phyloP scores from a whole-genome alignment of 345 rosid species.

The Salix suchowensis region DNA sequence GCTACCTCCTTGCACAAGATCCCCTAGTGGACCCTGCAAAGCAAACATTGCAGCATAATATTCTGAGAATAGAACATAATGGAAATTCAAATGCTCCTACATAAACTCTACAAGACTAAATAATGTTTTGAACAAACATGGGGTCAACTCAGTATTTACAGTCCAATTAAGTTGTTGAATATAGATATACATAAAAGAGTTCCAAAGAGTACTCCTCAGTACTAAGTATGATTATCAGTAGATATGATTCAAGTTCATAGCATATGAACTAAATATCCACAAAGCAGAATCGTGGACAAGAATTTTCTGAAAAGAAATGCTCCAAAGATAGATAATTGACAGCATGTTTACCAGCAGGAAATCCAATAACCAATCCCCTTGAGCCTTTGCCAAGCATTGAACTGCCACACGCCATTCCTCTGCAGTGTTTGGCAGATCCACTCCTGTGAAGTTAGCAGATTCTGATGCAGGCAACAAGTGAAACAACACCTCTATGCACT shows the following conservation, averaged over 20 bases:
- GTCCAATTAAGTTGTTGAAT: neutral
- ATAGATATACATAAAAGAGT: neutral
- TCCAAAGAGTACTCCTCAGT: neutral
- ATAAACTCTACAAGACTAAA: neutral
- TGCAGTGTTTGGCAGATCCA: conserved; percentile 23
- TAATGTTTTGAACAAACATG: neutral
- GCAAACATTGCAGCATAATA: conserved; percentile 2
- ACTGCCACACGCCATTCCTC: conserved; percentile 68
- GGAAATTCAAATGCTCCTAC: conserved; percentile 7
- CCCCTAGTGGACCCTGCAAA: conserved; percentile 47
- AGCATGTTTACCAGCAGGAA: conserved; percentile 59
- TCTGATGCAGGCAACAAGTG: conserved; percentile 48
- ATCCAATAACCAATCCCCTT: conserved; percentile 54
- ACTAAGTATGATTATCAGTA: neutral
- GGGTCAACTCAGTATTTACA: neutral
- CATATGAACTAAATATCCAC: neutral
- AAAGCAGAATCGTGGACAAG: neutral
- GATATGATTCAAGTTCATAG: neutral
- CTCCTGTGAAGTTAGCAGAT: conserved; percentile 20
- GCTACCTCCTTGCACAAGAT: conserved; percentile 29
- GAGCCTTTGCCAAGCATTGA: conserved; percentile 67
- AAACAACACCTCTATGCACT: conserved; percentile 68
- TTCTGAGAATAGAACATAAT: neutral
- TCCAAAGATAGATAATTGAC: neutral
- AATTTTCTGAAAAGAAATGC: neutral